These are phyloP conservation scores for Neonothopanus nambi DNA, from an alignment of 1,284 basidiomycete species.

Conservation along the genomic window DNA sequence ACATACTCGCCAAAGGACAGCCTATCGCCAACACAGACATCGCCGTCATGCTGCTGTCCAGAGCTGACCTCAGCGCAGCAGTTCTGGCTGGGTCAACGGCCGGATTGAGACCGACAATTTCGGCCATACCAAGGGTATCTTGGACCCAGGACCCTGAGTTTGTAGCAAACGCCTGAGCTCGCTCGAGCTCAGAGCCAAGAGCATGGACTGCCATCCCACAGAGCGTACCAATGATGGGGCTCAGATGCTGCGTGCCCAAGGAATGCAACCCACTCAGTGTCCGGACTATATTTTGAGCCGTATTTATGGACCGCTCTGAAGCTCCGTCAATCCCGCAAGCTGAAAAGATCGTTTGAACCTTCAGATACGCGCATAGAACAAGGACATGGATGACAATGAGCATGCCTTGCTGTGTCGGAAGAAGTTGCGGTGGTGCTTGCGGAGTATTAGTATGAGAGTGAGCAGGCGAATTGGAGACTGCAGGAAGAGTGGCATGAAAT, in stretches of 20 bases:
- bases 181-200: constrained; percentile 9
- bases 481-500: constrained; percentile 8
- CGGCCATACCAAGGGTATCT: constrained; percentile 3
- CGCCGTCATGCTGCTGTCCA: constrained; percentile 20
- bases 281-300: constrained; percentile 8
- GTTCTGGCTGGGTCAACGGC: constrained; percentile 3
- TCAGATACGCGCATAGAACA: constrained; percentile 14
- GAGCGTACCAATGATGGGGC: constrained; percentile 7
- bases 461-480: neutral
- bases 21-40: constrained; percentile 20
- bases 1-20: constrained; percentile 23
- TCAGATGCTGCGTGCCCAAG: neutral
- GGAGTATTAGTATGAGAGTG: neutral
- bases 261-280: constrained; percentile 1
- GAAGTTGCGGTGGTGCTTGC: neutral
- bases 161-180: neutral
- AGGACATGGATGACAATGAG: constrained; percentile 6
- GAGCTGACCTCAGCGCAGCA: constrained; percentile 13
- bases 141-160: neutral
- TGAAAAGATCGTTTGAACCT: constrained; percentile 13
- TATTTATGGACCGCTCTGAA: neutral
- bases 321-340: constrained; percentile 9
- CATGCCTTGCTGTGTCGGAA: neutral
- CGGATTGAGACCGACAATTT: constrained; percentile 11
- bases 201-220: constrained; percentile 10